Evolutionary conservation across 768 basidiomycete genomes (phyloP).

Genomic region (Naganishia vaughanmartiniae): DNA sequence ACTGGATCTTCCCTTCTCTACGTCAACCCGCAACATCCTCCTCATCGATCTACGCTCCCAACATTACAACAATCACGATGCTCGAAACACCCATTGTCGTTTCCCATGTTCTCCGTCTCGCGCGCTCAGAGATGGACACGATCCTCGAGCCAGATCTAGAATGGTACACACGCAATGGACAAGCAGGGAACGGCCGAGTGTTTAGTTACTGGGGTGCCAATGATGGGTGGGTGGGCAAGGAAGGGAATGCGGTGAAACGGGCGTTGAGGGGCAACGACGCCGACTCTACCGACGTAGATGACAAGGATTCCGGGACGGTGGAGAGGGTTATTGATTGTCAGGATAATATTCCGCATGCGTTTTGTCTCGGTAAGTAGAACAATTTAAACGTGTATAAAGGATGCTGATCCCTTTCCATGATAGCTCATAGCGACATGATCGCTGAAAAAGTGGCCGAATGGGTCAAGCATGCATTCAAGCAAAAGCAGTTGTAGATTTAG

Average conservation of each 20-base stretch:
- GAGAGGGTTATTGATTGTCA: slow-evolving; percentile 56
- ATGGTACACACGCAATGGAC: slow-evolving; percentile 42
- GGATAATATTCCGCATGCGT: slow-evolving; percentile 65
- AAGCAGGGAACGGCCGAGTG: slow-evolving; percentile 43
- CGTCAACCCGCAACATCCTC: neutral
- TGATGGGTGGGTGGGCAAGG: slow-evolving; percentile 70
- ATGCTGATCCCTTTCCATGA: neutral
- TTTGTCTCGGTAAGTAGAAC: slow-evolving; percentile 64
- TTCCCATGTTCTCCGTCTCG: slow-evolving; percentile 62
- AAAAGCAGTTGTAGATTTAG: slow-evolving; percentile 7
- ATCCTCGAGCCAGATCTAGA: slow-evolving; percentile 60
- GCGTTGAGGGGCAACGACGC: slow-evolving; percentile 49
- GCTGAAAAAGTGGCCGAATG: slow-evolving; percentile 33
- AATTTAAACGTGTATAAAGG: neutral
- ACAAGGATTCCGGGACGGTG: slow-evolving; percentile 31
- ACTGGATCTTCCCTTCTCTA: slow-evolving; percentile 51
- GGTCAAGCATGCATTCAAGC: slow-evolving; percentile 25
- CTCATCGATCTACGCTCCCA: slow-evolving; percentile 25
- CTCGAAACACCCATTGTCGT: slow-evolving; percentile 60
- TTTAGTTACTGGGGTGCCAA: slow-evolving; percentile 63
- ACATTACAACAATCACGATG: slow-evolving; percentile 52
- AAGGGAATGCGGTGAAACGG: slow-evolving; percentile 57
- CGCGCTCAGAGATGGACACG: slow-evolving; percentile 65
- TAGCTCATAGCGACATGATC: slow-evolving; percentile 36
- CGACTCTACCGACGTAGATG: slow-evolving; percentile 8